Evolutionary conservation across 768 basidiomycete species (phyloP).

Genomic region (Phylloporus scabripes): DNA sequence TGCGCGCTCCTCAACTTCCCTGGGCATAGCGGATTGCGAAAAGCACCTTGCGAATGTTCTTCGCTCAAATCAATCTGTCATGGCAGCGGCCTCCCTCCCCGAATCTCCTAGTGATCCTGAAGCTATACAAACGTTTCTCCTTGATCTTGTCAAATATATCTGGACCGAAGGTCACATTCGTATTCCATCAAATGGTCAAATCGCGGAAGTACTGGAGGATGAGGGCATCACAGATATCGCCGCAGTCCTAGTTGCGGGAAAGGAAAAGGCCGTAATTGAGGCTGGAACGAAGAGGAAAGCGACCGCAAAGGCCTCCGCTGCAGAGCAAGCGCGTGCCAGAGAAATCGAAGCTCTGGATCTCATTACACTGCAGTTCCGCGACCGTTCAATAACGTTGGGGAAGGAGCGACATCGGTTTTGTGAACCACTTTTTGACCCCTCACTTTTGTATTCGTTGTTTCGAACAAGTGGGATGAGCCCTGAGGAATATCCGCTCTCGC

Average conservation of each 20-base stretch:
- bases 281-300: constrained; percentile 75
- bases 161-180: constrained; percentile 63
- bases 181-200: constrained; percentile 71
- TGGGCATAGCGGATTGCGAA: constrained; percentile 72
- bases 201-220: constrained; percentile 56
- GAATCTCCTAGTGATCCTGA: constrained; percentile 42
- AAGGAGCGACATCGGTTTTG: constrained; percentile 88
- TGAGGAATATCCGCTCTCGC: constrained; percentile 32
- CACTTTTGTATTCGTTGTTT: constrained; percentile 40
- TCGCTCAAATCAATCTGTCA: constrained; percentile 60
- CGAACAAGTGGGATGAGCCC: constrained; percentile 22
- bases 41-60: constrained; percentile 70
- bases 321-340: constrained; percentile 72
- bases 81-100: constrained; percentile 52
- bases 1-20: constrained; percentile 48
- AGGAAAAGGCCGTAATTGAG: constrained; percentile 85
- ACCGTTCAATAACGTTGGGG: constrained; percentile 66
- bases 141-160: constrained; percentile 61
- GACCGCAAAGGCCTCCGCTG: constrained; percentile 65
- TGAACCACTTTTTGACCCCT: constrained; percentile 82
- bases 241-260: constrained; percentile 85
- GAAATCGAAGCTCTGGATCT: constrained; percentile 85
- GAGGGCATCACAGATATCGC: constrained; percentile 89
- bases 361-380: constrained; percentile 69
- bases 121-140: constrained; percentile 44